phyloP scores from a whole-genome alignment of 805 yeast species.

The Metschnikowia picachoensis region DNA sequence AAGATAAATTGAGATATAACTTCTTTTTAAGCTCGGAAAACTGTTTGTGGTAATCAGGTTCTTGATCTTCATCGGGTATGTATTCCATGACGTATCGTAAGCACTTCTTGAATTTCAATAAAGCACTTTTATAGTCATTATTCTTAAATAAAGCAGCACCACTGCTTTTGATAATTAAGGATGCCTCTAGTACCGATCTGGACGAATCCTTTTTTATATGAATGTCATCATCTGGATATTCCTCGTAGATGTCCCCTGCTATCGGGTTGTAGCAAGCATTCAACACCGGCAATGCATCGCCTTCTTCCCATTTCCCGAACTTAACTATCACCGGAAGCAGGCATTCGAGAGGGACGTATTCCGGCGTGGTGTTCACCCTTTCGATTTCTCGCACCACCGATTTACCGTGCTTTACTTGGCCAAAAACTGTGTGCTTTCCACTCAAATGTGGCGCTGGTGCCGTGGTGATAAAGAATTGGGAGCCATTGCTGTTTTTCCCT shows the following conservation, averaged over 20 bases:
- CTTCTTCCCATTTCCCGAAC: conserved; percentile 61
- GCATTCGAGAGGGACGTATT: conserved; percentile 39
- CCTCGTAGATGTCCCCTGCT: conserved; percentile 73
- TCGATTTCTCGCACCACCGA: conserved; percentile 68
- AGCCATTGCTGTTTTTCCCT: conserved; percentile 49
- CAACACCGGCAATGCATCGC: conserved; percentile 51
- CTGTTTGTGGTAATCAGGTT: conserved; percentile 47
- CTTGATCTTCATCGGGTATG: conserved; percentile 65
- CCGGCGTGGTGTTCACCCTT: conserved; percentile 37
- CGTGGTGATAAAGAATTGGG: conserved; percentile 72
- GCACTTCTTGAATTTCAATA: conserved; percentile 62
- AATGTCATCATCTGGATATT: conserved; percentile 69
- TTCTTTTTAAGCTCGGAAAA: conserved; percentile 52
- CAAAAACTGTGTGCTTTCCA: conserved; percentile 77
- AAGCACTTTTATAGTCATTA: conserved; percentile 48
- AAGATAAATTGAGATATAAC: conserved; percentile 55
- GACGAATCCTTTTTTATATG: conserved; percentile 57
- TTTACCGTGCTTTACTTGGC: conserved; percentile 63
- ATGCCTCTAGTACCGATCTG: conserved; percentile 47
- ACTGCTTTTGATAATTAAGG: conserved; percentile 58
- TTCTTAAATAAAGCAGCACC: conserved; percentile 59
- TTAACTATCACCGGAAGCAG: conserved; percentile 45
- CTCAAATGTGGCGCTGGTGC: conserved; percentile 68
- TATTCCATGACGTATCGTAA: conserved; percentile 67
- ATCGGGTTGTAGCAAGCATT: conserved; percentile 58